These are phyloP conservation scores for Bruguiera parviflora DNA, from an alignment of 345 rosid species.

Conservation along the genomic window DNA sequence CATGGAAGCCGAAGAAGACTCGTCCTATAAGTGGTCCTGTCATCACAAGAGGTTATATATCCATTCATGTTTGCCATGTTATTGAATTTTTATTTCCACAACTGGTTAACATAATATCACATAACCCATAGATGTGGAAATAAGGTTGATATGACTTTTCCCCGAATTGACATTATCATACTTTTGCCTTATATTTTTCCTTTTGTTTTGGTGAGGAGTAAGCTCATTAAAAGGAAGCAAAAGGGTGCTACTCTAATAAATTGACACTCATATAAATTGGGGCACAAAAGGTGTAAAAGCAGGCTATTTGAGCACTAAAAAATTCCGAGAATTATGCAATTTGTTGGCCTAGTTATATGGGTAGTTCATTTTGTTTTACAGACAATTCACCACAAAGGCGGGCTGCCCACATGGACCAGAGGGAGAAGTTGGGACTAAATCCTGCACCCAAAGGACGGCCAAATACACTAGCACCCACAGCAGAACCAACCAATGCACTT, in stretches of 20 bases:
- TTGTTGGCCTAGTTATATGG: neutral
- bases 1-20: constrained; percentile 94
- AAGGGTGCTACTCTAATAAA: neutral
- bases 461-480: constrained; percentile 36
- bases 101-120: neutral
- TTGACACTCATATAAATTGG: too few relatives aligned
- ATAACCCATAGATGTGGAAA: neutral
- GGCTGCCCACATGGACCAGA: constrained; percentile 62
- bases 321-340: neutral
- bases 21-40: constrained; percentile 66
- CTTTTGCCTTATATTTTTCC: neutral
- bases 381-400: constrained; percentile 62
- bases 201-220: too few relatives aligned
- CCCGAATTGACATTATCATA: neutral
- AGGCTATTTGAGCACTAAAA: neutral
- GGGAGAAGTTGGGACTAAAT: constrained; percentile 78
- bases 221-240: neutral
- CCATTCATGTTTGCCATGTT: neutral
- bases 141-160: neutral
- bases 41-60: constrained; percentile 55
- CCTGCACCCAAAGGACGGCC: constrained; percentile 45
- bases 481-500: constrained; percentile 58
- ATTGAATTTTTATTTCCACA: neutral
- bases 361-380: constrained; percentile 20
- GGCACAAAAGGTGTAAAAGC: neutral